Evolutionary conservation across 1,139 yeast species (phyloP).

Genomic region (Geotrichum bryndzae): DNA sequence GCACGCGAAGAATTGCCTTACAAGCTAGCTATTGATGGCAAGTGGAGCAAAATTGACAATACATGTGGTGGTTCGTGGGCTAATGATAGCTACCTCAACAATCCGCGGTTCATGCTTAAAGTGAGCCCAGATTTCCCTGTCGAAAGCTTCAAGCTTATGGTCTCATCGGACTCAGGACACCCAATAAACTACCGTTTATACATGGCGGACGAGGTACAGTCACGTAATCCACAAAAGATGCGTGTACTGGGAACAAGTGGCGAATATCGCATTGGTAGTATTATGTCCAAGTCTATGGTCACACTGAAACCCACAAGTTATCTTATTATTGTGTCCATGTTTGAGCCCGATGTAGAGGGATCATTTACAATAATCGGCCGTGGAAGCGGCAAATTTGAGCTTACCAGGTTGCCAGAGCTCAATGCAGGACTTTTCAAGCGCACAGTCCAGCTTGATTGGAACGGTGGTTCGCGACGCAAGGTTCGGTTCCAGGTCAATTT

Average conservation of each 20-base stretch:
- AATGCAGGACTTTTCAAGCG: slow-evolving; percentile 25
- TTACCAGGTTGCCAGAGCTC: slow-evolving; percentile 22
- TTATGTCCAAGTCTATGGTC: slow-evolving; percentile 28
- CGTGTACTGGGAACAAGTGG: slow-evolving; percentile 35
- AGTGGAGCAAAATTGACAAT: slow-evolving; percentile 42
- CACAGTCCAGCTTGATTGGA: slow-evolving; percentile 21
- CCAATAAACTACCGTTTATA: slow-evolving; percentile 34
- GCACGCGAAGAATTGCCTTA: slow-evolving; percentile 32
- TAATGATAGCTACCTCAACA: slow-evolving; percentile 45
- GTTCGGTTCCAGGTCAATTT: slow-evolving; percentile 13
- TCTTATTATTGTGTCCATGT: slow-evolving; percentile 37
- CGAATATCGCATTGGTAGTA: slow-evolving; percentile 33
- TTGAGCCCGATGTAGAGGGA: slow-evolving; percentile 27
- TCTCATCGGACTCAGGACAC: slow-evolving; percentile 21
- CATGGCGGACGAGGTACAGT: slow-evolving; percentile 29
- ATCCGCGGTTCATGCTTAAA: slow-evolving; percentile 54
- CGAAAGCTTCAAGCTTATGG: slow-evolving; percentile 6
- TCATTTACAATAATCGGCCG: slow-evolving; percentile 22
- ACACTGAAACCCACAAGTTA: slow-evolving; percentile 38
- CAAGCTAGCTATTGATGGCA: slow-evolving; percentile 34
- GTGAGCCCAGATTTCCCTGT: slow-evolving; percentile 13
- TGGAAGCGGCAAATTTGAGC: slow-evolving; percentile 20
- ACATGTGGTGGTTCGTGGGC: slow-evolving; percentile 57
- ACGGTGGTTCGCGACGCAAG: slow-evolving; percentile 20
- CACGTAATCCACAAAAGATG: slow-evolving; percentile 29